These are phyloP conservation scores for Talaromyces borbonicus DNA, from an alignment of 495 filamentous ascomycete species.

Conservation along the genomic window DNA sequence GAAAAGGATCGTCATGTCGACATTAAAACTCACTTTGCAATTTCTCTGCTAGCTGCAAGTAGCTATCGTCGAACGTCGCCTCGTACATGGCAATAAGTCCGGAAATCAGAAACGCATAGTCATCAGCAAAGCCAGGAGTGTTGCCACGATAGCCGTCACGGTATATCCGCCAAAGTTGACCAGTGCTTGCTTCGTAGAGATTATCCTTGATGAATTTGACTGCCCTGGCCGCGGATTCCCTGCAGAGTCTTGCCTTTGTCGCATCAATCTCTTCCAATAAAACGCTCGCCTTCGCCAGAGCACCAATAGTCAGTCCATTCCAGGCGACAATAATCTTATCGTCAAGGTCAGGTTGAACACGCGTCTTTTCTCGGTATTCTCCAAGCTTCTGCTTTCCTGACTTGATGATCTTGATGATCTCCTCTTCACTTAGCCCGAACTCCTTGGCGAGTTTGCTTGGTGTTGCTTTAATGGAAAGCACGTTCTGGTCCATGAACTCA, in stretches of 20 bases:
- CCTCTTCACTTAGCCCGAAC: conserved; percentile 63
- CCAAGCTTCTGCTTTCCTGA: conserved; percentile 59
- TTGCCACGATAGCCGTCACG: conserved; percentile 57
- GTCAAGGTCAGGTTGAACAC: conserved; percentile 73
- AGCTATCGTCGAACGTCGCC: conserved; percentile 69
- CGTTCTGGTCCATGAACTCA: conserved; percentile 77
- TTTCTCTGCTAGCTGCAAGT: conserved; percentile 73
- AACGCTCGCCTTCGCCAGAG: conserved; percentile 63
- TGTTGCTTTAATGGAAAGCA: conserved; percentile 48
- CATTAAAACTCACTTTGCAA: conserved; percentile 55
- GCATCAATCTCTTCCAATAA: conserved; percentile 52
- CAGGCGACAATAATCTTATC: conserved; percentile 83
- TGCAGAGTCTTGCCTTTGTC: conserved; percentile 47
- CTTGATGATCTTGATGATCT: conserved; percentile 62
- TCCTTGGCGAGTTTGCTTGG: conserved; percentile 63
- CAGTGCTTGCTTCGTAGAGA: conserved; percentile 57
- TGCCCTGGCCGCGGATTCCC: conserved; percentile 55
- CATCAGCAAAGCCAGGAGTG: conserved; percentile 78
- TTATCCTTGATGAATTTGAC: conserved; percentile 67
- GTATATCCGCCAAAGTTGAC: conserved; percentile 65
- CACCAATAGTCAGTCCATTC: conserved; percentile 86
- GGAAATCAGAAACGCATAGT: conserved; percentile 84
- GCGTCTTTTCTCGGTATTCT: conserved; percentile 61
- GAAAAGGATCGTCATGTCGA: neutral
- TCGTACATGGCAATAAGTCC: conserved; percentile 85